Conservation (phyloP, 345 rosid species). For the Eucalyptus urophylla region DNA sequence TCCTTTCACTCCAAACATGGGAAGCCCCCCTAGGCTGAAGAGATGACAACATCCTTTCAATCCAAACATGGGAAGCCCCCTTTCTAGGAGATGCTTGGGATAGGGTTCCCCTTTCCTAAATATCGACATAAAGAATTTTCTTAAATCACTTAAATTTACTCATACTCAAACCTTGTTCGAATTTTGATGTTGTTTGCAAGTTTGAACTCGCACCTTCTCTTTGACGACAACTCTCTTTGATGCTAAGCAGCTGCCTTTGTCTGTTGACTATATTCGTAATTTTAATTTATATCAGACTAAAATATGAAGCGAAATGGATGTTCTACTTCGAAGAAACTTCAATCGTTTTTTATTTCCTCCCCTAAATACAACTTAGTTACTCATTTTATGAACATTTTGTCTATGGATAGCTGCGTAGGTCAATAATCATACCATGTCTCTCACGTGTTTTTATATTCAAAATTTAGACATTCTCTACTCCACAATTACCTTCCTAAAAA, state of each 20-base stretch:
- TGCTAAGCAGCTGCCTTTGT: neutral
- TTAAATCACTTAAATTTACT: neutral
- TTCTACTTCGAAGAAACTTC: neutral
- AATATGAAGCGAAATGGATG: rapidly evolving
- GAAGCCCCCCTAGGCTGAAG: neutral
- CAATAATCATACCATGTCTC: neutral
- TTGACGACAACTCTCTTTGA: neutral
- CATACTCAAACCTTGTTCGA: neutral
- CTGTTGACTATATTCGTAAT: neutral
- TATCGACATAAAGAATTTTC: neutral
- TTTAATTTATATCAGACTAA: neutral
- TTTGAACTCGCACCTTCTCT: neutral
- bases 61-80: neutral
- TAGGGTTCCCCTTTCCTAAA: neutral
- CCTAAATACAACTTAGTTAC: neutral
- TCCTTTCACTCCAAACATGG: neutral
- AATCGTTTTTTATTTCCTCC: neutral
- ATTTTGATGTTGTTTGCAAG: neutral
- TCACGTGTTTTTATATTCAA: neutral
- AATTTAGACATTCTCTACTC: neutral
- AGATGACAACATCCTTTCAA: neutral
- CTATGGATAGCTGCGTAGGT: neutral
- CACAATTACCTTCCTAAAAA: neutral
- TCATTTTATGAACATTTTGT: neutral
- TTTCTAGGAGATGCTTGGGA: neutral